These are phyloP conservation scores for Sporothrix globosa DNA, from an alignment of 2,329 filamentous ascomycete genomes.

Conservation along the genomic window DNA sequence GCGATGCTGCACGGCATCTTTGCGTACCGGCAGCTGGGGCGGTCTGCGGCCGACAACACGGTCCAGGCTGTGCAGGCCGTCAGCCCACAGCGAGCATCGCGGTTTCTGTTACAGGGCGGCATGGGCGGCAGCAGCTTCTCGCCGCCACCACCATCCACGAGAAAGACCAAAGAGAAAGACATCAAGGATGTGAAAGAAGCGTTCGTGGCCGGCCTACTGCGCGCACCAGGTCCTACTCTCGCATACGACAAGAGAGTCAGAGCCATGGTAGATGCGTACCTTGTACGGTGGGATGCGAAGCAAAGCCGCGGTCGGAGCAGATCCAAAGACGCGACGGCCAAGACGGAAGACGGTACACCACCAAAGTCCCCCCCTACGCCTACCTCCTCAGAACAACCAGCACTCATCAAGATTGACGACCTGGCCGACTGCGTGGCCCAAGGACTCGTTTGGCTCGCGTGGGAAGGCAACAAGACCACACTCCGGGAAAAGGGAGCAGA, in stretches of 20 bases:
- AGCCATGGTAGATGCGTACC: constrained; percentile 32
- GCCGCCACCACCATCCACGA: not conserved
- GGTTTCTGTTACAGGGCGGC: constrained; percentile 52
- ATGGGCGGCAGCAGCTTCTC: constrained; percentile 18
- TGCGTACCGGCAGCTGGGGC: constrained; percentile 54
- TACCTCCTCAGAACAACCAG: not conserved
- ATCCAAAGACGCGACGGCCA: not conserved
- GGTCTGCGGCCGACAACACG: not conserved
- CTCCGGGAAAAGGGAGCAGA: constrained; percentile 43
- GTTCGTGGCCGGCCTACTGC: constrained; percentile 32
- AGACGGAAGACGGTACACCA: not conserved
- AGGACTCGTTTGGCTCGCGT: constrained; percentile 74
- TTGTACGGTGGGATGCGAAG: constrained; percentile 34
- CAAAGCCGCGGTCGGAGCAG: not conserved
- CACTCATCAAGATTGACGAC: constrained; percentile 71
- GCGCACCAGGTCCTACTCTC: not conserved
- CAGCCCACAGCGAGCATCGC: constrained; percentile 54
- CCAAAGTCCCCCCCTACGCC: not conserved
- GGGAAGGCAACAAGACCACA: constrained; percentile 63
- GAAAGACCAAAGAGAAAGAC: constrained; percentile 36
- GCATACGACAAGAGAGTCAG: constrained; percentile 11
- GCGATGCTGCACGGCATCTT: constrained; percentile 77
- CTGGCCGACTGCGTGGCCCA: constrained; percentile 79
- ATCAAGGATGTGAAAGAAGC: constrained; percentile 39
- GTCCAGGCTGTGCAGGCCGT: constrained; percentile 51